A percentile compares a stretch with the other conserved stretches of the same genome.
Evolutionary conservation across 495 filamentous ascomycete genomes (phyloP).

Genomic region (Cryomyces antarcticus): DNA sequence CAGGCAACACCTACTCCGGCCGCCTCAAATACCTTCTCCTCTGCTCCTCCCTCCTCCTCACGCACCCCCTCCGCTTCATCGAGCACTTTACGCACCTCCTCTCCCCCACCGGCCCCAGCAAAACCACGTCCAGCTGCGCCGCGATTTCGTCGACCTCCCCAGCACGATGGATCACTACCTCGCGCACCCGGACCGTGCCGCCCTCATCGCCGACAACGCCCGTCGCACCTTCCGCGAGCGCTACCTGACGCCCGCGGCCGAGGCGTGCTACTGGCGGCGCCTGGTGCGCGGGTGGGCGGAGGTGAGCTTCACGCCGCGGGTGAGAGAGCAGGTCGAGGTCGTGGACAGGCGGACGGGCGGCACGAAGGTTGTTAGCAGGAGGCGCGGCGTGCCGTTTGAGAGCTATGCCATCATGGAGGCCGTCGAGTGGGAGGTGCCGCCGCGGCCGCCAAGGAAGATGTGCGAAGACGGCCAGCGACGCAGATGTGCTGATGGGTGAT

Average conservation of each 20-base stretch:
- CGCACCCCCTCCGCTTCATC: slow-evolving; percentile 7
- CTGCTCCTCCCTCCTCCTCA: slow-evolving; percentile 10
- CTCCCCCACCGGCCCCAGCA: slow-evolving; percentile 5
- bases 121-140: slow-evolving; percentile 10
- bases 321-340: background rate
- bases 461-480: too few relatives aligned
- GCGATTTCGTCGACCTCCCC: slow-evolving; percentile 12
- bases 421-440: slow-evolving; percentile 2
- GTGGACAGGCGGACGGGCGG: background rate
- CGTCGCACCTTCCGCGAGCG: slow-evolving; percentile 1
- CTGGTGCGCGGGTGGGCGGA: background rate
- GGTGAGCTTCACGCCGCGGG: slow-evolving; percentile 1
- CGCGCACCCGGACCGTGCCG: slow-evolving; percentile 1
- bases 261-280: slow-evolving; percentile 5
- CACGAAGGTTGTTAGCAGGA: background rate
- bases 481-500: too few relatives aligned
- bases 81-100: slow-evolving; percentile 11
- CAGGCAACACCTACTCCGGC: slow-evolving; percentile 10
- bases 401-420: slow-evolving; percentile 6
- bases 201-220: slow-evolving; percentile 3
- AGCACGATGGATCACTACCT: slow-evolving; percentile 6
- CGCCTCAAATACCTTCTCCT: slow-evolving; percentile 13
- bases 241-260: slow-evolving; percentile 4
- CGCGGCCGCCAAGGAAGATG: too few relatives aligned
- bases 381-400: slow-evolving; percentile 5